A percentile compares a stretch with the other conserved stretches of the same genome.
Conservation (phyloP, 169 alveolate species). For the Plasmodium chabaudi region DNA sequence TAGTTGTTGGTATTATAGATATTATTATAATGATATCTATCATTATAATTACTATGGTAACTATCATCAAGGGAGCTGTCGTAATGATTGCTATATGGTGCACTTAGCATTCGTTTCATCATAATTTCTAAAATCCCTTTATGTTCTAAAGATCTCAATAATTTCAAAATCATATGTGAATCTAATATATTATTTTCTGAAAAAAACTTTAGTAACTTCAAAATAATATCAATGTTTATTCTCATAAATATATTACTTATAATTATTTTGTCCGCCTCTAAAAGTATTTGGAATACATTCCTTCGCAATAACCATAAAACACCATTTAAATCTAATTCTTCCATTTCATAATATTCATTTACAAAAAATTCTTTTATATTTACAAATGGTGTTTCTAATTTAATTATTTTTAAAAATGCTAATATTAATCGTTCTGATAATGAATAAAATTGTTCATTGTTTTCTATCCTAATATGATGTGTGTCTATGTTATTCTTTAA, state of each 20-base stretch:
- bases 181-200: slow-evolving; percentile 66
- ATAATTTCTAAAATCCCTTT: slow-evolving; percentile 76
- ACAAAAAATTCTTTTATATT: slow-evolving; percentile 29
- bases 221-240: slow-evolving; percentile 57
- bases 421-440: slow-evolving; percentile 65
- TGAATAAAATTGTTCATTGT: slow-evolving; percentile 54
- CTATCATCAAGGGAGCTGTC: not conserved
- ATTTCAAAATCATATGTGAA: slow-evolving; percentile 50
- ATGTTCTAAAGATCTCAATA: slow-evolving; percentile 54
- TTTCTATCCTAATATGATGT: slow-evolving; percentile 50
- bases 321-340: slow-evolving; percentile 67
- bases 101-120: slow-evolving; percentile 75
- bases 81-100: slow-evolving; percentile 24
- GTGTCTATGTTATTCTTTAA: slow-evolving; percentile 25
- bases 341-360: slow-evolving; percentile 54
- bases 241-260: slow-evolving; percentile 73
- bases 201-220: slow-evolving; percentile 54
- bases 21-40: too few relatives aligned
- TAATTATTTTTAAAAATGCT: slow-evolving; percentile 69
- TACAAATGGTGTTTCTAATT: slow-evolving; percentile 60
- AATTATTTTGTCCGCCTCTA: slow-evolving; percentile 74
- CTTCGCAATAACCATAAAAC: slow-evolving; percentile 69
- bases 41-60: too few relatives aligned
- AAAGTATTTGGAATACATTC: slow-evolving; percentile 70
- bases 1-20: not conserved